These are phyloP conservation scores for Thalassiosira oceanica DNA, from an alignment of 352 stramenopile species.

Conservation along the genomic window DNA sequence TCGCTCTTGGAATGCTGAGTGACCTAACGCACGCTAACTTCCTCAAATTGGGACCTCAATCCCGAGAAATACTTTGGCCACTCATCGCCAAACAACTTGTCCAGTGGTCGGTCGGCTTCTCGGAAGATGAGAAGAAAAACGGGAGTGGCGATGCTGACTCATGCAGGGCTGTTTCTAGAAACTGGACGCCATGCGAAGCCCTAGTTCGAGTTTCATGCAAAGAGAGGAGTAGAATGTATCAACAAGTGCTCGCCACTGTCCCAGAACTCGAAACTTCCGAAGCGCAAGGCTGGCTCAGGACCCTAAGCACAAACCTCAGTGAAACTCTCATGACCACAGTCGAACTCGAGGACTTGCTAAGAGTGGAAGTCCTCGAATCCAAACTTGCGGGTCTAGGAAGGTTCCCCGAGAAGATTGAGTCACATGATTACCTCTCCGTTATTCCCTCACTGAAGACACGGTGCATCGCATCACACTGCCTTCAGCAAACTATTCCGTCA, in stretches of 20 bases:
- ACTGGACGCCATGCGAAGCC: constrained; percentile 78
- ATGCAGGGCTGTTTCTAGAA: constrained; percentile 19
- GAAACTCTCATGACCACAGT: constrained; percentile 51
- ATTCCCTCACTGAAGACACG: constrained; percentile 69
- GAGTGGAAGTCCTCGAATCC: constrained; percentile 40
- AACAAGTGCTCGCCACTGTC: constrained; percentile 39
- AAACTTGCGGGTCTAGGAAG: constrained; percentile 39
- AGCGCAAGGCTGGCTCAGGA: constrained; percentile 52
- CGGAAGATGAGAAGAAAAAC: constrained; percentile 21
- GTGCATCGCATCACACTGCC: constrained; percentile 69
- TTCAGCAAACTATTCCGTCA: constrained; percentile 61
- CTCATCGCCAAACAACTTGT: constrained; percentile 50
- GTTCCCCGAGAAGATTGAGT: neutral
- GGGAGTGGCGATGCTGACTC: constrained; percentile 15
- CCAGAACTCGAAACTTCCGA: constrained; percentile 43
- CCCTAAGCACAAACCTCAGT: constrained; percentile 53
- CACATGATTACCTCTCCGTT: constrained; percentile 38
- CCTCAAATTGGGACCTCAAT: constrained; percentile 47
- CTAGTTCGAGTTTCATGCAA: constrained; percentile 68
- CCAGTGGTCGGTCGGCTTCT: constrained; percentile 65
- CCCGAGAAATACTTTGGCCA: constrained; percentile 61
- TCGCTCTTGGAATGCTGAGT: constrained; percentile 75
- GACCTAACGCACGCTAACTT: constrained; percentile 68
- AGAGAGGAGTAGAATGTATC: constrained; percentile 64
- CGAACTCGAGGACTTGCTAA: constrained; percentile 47